Percentiles rank a stretch among this genome's conserved stretches.
Conservation (phyloP, 176 grass and related monocot genomes). For the Lolium multiflorum region DNA sequence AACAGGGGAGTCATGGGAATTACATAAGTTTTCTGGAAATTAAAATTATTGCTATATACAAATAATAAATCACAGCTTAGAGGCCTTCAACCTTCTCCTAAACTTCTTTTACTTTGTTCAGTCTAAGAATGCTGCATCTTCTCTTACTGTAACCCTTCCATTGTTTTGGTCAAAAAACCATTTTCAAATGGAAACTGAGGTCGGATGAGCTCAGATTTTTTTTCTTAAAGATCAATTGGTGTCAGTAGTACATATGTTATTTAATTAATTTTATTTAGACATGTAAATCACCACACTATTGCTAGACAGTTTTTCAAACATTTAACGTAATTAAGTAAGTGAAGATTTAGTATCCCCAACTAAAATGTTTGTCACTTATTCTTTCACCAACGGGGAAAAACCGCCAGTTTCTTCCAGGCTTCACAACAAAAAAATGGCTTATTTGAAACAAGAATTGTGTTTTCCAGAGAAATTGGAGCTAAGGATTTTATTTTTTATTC, state of each 20-base stretch:
- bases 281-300: neutral
- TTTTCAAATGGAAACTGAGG: constrained; percentile 10
- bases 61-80: neutral
- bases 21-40: constrained; percentile 2
- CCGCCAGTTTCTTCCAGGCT: neutral
- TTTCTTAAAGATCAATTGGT: constrained; percentile 13
- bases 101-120: neutral
- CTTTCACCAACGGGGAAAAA: constrained; percentile 20
- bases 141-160: constrained; percentile 16
- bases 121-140: neutral
- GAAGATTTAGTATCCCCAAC: neutral
- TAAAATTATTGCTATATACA: constrained; percentile 17
- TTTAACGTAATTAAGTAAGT: constrained; percentile 9
- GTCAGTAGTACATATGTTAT: neutral
- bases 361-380: constrained; percentile 33
- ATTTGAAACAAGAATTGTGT: constrained; percentile 28
- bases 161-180: neutral
- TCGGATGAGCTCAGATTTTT: neutral
- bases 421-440: constrained; percentile 21
- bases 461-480: constrained; percentile 11
- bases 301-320: constrained; percentile 1
- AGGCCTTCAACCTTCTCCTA: constrained; percentile 4
- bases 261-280: neutral
- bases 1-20: constrained; percentile 4
- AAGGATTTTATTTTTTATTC: neutral